Evolutionary conservation across 176 grass and related monocot genomes (phyloP), one percentile per base, ranked within the genome.

Genomic region (Rhipidocladum racemiflorum): DNA sequence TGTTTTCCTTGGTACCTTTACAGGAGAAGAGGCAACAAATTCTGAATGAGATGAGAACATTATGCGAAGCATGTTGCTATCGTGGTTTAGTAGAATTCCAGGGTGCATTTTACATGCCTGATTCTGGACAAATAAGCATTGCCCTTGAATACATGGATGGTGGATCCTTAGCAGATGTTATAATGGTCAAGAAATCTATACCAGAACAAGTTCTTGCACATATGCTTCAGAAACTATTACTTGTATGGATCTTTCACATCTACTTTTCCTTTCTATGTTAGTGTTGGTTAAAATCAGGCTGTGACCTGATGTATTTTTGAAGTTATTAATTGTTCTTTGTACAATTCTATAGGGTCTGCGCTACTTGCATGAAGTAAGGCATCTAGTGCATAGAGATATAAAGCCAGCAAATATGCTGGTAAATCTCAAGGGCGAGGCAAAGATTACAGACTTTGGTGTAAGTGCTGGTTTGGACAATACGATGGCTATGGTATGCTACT

Each of bases 371-470:
- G 88, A 88, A 51, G 91, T 84, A 60, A 98, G 90, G 34, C 92
- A 94, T 87, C 79, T 98, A 61, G 96, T 98, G 54, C 96, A 98
- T 89, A 93, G 92, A 87, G 95, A 98, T 85, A 91, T 98, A 93
- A 98, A 98, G 79, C 96, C 96, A 63, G 96, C 96, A 71, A 98
- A 98, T 92, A 60, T 98, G 54, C 87, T 98, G 67, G 76, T 98
- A 89, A 98, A 93, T 81, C 90, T 98, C 23, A 98, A 91, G 70
- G 92, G 96, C 1, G 90, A 98, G 20, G 74, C 89, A 10, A 98
- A 98, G 74, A 95, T 98, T 68, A 95, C 90, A 50, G 96, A 98
- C 24, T 98, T 98, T 80, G 96, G 96, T 60, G 73, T 98, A 34
- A 95, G 92, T 89, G 81, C 92, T 53, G 95, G 92, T 76, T 91